phyloP scores from a whole-genome alignment of 257 asterid genomes.

The Fraxinus pennsylvanica region DNA sequence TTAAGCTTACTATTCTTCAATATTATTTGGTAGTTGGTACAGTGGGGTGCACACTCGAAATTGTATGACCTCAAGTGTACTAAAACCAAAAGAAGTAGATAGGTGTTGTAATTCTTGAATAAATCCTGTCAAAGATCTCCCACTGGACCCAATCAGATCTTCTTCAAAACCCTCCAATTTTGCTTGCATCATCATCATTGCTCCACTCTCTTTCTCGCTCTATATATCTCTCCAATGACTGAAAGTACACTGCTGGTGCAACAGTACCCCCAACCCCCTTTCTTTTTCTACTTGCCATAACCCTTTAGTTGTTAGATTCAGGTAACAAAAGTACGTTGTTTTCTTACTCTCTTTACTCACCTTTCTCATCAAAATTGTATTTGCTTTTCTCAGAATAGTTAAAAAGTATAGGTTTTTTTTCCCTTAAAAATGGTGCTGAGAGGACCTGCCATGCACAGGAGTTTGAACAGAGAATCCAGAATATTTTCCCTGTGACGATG shows the following conservation, averaged over 20 bases:
- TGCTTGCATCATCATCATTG: conserved; percentile 72
- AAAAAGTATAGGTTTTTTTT: conserved; percentile 26
- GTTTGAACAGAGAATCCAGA: conserved; percentile 53
- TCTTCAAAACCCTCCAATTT: conserved; percentile 41
- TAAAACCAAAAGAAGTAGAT: conserved; percentile 12
- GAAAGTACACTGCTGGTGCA: conserved; percentile 57
- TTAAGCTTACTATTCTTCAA: no score
- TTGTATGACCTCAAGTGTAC: no score
- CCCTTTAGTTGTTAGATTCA: conserved; percentile 61
- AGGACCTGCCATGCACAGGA: conserved; percentile 44
- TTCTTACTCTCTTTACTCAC: conserved; percentile 46
- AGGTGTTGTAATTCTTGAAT: conserved; percentile 43
- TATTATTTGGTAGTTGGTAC: no score
- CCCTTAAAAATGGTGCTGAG: conserved; percentile 30
- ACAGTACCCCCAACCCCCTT: conserved; percentile 37
- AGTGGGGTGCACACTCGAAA: no score
- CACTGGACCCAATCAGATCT: conserved; percentile 38
- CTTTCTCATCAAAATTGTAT: conserved; percentile 42
- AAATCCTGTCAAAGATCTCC: conserved; percentile 67
- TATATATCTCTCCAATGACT: conserved; percentile 24
- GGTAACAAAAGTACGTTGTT: conserved; percentile 59
- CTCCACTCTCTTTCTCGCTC: conserved; percentile 13
- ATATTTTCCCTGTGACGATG: conserved; percentile 42
- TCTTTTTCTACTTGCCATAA: conserved; percentile 49
- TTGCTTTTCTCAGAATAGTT: conserved; percentile 28